A percentile compares a stretch with the other conserved stretches of the same genome.
Evolutionary conservation across 1,139 yeast species (phyloP).

Genomic region (Hyphopichia burtonii): DNA sequence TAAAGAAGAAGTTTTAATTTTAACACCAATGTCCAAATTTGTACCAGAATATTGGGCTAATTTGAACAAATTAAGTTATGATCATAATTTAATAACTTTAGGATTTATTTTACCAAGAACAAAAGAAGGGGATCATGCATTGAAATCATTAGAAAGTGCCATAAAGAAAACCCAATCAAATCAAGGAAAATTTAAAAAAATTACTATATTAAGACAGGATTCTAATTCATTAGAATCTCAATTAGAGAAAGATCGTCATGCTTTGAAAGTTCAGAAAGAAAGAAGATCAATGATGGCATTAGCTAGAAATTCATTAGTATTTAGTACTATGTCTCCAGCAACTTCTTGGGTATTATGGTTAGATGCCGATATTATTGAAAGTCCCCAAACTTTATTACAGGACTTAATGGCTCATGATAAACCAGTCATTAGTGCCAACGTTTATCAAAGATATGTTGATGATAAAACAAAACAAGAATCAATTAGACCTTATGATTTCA

Average conservation of each 20-base stretch:
- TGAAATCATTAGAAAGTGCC: constrained; percentile 67
- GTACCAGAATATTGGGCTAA: constrained; percentile 87
- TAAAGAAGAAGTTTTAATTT: constrained; percentile 76
- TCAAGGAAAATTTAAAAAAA: constrained; percentile 61
- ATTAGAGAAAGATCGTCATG: constrained; percentile 73
- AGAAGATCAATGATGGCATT: constrained; percentile 89
- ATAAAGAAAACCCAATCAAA: constrained; percentile 61
- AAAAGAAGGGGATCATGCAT: constrained; percentile 74
- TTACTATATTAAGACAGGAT: constrained; percentile 89
- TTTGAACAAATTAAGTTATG: constrained; percentile 69
- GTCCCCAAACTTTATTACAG: constrained; percentile 78
- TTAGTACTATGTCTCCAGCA: constrained; percentile 85
- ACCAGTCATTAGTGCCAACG: constrained; percentile 87
- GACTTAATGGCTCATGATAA: constrained; percentile 86
- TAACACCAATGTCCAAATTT: constrained; percentile 88
- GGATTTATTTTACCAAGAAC: constrained; percentile 90
- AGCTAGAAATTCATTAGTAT: constrained; percentile 87
- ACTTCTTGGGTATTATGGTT: constrained; percentile 96
- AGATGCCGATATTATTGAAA: constrained; percentile 90
- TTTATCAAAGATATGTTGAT: constrained; percentile 77
- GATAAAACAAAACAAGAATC: constrained; percentile 53
- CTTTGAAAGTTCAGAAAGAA: constrained; percentile 76
- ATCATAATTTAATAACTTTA: constrained; percentile 77
- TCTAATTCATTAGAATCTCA: constrained; percentile 69
- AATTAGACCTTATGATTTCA: constrained; percentile 88